These are phyloP conservation scores for Penicillium canariense DNA, from an alignment of 495 filamentous ascomycete species.

Conservation along the genomic window DNA sequence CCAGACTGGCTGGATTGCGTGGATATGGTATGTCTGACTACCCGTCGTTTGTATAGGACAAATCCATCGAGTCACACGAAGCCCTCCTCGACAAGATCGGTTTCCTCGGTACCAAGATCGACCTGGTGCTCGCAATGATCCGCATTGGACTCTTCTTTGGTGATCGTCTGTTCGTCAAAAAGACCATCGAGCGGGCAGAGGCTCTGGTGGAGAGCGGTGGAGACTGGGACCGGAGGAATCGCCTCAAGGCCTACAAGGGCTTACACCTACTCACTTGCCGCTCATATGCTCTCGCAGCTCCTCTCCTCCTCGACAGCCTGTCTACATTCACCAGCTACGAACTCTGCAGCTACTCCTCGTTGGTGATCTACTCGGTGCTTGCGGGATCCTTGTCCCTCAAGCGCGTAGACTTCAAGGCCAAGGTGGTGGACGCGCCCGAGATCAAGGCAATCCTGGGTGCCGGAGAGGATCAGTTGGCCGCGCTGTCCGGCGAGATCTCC, in stretches of 20 bases:
- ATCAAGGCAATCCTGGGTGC: constrained; percentile 94
- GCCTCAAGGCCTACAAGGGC: constrained; percentile 97
- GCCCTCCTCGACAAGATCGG: constrained; percentile 90
- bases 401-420: constrained; percentile 96
- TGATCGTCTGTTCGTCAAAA: constrained; percentile 86
- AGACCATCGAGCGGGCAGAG: constrained; percentile 87
- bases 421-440: constrained; percentile 96
- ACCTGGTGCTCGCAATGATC: constrained; percentile 92
- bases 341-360: constrained; percentile 88
- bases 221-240: constrained; percentile 97
- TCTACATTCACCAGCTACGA: constrained; percentile 99
- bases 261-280: constrained; percentile 88
- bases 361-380: constrained; percentile 94
- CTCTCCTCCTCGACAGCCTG: constrained; percentile 89
- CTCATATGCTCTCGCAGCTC: constrained; percentile 84
- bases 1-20: neutral
- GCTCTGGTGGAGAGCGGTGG: constrained; percentile 88
- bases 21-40: neutral
- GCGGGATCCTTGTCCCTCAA: constrained; percentile 92
- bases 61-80: constrained; percentile 88
- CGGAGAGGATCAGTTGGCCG: constrained; percentile 79
- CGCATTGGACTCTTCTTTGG: constrained; percentile 94
- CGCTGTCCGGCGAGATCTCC: constrained; percentile 68
- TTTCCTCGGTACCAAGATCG: constrained; percentile 93
- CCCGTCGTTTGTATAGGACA: constrained; percentile 59